phyloP scores from a whole-genome alignment of 2,329 filamentous ascomycete genomes.

The Calonectria ilicicola region DNA sequence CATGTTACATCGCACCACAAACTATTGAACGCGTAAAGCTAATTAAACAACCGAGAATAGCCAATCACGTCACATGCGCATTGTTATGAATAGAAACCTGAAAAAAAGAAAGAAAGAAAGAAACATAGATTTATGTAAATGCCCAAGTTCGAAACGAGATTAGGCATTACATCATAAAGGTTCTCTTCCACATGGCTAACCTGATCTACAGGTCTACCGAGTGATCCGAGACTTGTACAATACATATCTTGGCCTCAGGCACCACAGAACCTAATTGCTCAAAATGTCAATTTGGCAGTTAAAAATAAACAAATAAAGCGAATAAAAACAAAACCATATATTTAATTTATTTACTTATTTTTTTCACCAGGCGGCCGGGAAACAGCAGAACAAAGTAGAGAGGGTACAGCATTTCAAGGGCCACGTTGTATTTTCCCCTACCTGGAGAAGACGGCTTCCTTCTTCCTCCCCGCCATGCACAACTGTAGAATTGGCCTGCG shows the following conservation, averaged over 20 bases:
- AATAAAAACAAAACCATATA: no score
- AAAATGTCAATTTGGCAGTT: no score
- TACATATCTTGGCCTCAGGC: no score
- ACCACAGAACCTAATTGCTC: no score
- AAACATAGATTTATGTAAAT: background rate
- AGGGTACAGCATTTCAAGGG: no score
- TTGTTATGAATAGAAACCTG: no score
- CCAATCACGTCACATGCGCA: no score
- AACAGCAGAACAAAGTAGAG: no score
- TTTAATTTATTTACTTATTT: no score
- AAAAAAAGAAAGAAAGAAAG: background rate
- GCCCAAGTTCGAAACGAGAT: background rate
- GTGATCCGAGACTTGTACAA: background rate
- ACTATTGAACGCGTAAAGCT: background rate
- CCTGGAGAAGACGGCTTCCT: background rate
- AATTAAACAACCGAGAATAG: background rate
- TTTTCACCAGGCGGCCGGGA: no score
- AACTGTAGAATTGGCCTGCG: background rate
- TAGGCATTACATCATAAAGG: background rate
- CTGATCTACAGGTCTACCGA: background rate
- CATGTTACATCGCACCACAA: no score
- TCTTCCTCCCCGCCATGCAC: background rate
- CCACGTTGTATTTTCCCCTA: background rate
- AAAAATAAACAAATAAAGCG: no score
- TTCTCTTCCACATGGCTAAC: background rate